A percentile compares a stretch with the other conserved stretches of the same genome.
Conservation (phyloP, 2,329 filamentous ascomycete genomes). For the Dendryphion nanum region DNA sequence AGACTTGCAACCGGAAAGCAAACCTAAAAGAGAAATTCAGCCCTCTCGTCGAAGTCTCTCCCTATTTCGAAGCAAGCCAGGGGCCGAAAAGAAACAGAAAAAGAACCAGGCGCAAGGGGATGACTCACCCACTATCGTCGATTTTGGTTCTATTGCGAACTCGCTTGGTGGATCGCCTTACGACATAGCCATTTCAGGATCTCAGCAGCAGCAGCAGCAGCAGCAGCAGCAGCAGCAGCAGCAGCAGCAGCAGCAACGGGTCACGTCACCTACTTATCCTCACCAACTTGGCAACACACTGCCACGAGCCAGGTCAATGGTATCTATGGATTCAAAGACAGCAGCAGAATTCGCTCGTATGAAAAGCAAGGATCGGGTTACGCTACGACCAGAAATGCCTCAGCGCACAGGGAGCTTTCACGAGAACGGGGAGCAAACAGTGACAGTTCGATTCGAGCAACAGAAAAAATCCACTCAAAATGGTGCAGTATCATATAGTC, state of each 20-base stretch:
- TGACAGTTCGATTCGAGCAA: too few species aligned
- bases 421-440: too few species aligned
- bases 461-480: too few species aligned
- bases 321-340: conserved; percentile 35
- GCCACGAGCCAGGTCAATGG: conserved; percentile 28
- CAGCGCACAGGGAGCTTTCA: conserved; percentile 29
- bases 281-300: conserved; percentile 32
- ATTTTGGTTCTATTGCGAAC: conserved; percentile 43
- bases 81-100: conserved; percentile 19
- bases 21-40: conserved; percentile 23
- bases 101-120: conserved; percentile 13
- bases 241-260: conserved; percentile 5
- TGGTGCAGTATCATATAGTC: too few species aligned
- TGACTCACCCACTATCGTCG: conserved; percentile 25
- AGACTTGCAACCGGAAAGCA: conserved; percentile 7
- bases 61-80: conserved; percentile 29
- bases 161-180: conserved; percentile 45
- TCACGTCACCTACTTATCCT: conserved; percentile 30
- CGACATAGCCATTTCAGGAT: conserved; percentile 37
- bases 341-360: conserved; percentile 36
- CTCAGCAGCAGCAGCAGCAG: too few species aligned
- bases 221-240: conserved; percentile 4
- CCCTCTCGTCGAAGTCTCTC: conserved; percentile 26
- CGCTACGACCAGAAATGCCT: conserved; percentile 14
- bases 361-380: conserved; percentile 32